Conservation (phyloP, 2,329 filamentous ascomycete genomes). For the Calonectria naviculata region DNA sequence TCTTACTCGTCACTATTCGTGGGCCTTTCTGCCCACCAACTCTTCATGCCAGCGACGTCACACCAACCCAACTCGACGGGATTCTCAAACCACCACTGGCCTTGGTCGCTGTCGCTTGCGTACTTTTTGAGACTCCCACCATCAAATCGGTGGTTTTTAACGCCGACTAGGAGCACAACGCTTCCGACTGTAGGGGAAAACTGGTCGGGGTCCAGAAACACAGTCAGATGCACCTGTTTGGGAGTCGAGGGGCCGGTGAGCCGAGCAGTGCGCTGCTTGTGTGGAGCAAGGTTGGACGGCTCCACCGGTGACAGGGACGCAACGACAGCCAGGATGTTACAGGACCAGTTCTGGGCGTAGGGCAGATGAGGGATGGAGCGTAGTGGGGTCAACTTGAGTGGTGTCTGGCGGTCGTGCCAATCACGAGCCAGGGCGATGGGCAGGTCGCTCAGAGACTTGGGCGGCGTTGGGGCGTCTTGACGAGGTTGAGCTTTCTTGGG, state of each 20-base stretch:
- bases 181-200: slow-evolving; percentile 61
- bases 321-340: slow-evolving; percentile 65
- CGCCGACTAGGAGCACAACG: slow-evolving; percentile 62
- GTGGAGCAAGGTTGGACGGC: slow-evolving; percentile 60
- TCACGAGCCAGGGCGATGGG: slow-evolving; percentile 53
- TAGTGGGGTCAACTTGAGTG: slow-evolving; percentile 64
- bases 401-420: slow-evolving; percentile 53
- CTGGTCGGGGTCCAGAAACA: slow-evolving; percentile 63
- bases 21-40: slow-evolving; percentile 55
- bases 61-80: slow-evolving; percentile 61
- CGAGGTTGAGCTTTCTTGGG: slow-evolving; percentile 26
- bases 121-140: slow-evolving; percentile 58
- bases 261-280: slow-evolving; percentile 62
- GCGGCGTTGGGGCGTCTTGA: not conserved
- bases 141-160: slow-evolving; percentile 69
- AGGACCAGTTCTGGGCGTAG: slow-evolving; percentile 68
- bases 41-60: slow-evolving; percentile 55
- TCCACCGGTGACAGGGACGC: slow-evolving; percentile 59
- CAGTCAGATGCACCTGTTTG: slow-evolving; percentile 64
- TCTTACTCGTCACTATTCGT: not conserved
- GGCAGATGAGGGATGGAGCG: slow-evolving; percentile 62
- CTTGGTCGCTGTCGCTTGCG: slow-evolving; percentile 49
- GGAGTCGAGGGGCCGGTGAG: slow-evolving; percentile 62
- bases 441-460: slow-evolving; percentile 17
- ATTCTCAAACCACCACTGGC: slow-evolving; percentile 64